These are phyloP conservation scores for Diphasiastrum complanatum DNA, from an alignment of 83 land plant genomes.

Conservation along the genomic window DNA sequence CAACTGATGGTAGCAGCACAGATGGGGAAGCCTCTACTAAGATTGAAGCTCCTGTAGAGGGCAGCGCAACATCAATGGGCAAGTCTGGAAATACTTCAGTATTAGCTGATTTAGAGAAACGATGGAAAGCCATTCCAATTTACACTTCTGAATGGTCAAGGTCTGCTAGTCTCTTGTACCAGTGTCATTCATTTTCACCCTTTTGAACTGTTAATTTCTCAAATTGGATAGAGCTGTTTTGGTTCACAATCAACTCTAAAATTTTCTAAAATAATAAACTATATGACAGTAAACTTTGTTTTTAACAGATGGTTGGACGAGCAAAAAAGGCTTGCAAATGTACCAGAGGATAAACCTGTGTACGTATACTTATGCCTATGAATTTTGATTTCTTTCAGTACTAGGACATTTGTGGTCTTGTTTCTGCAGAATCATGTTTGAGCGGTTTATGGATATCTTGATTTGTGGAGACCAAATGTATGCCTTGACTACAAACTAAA, in stretches of 20 bases:
- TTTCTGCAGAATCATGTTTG: background rate
- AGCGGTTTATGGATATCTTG: too few relatives aligned
- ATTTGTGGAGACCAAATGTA: too few relatives aligned
- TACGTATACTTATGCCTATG: conserved; percentile 32
- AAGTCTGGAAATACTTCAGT: background rate
- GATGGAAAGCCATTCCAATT: conserved; percentile 72
- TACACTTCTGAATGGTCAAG: conserved; percentile 69
- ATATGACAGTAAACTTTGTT: too few relatives aligned
- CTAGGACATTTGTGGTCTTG: too few relatives aligned
- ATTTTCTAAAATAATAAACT: too few relatives aligned
- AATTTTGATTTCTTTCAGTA: too few relatives aligned
- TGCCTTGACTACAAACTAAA: too few relatives aligned
- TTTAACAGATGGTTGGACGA: conserved; percentile 82
- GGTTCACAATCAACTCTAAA: too few relatives aligned
- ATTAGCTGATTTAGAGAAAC: conserved; percentile 43
- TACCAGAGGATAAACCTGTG: conserved; percentile 76
- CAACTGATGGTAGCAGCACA: conserved; percentile 55
- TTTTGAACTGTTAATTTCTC: background rate
- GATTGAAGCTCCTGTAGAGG: conserved; percentile 13
- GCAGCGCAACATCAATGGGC: background rate
- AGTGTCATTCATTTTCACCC: background rate
- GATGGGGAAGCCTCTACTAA: conserved; percentile 21
- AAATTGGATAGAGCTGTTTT: too few relatives aligned
- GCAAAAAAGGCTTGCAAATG: conserved; percentile 79
- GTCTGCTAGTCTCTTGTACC: conserved; percentile 36